A percentile compares a stretch with the other conserved stretches of the same genome.
These are phyloP conservation scores for Colletotrichum sansevieriae DNA, from an alignment of 2,329 filamentous ascomycete species.

Conservation along the genomic window DNA sequence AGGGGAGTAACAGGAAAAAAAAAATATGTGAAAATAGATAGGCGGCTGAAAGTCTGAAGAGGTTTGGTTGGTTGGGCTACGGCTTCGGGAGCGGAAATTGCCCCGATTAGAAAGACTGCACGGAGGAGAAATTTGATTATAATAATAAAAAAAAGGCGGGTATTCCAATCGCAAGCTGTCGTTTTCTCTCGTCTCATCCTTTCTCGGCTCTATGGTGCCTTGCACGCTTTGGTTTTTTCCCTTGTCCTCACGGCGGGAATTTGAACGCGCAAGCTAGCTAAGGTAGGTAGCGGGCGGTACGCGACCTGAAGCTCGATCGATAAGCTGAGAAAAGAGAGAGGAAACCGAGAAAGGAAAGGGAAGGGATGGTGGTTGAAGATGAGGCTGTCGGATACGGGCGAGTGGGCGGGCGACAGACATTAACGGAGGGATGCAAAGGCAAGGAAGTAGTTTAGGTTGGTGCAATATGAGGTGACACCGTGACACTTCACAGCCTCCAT, in stretches of 20 bases:
- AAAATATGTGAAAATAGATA: conserved; percentile 1
- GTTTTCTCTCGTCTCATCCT: background rate
- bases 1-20: background rate
- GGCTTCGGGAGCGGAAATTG: conserved; percentile 32
- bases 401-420: background rate
- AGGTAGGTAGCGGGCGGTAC: too few relatives aligned
- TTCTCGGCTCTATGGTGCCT: background rate
- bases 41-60: conserved; percentile 4
- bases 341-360: background rate
- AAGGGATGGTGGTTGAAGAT: conserved; percentile 5
- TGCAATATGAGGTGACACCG: background rate
- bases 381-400: conserved; percentile 2
- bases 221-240: too few relatives aligned
- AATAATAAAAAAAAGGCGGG: conserved; percentile 37
- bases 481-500: background rate
- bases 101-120: conserved; percentile 20
- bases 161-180: conserved; percentile 18
- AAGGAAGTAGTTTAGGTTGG: background rate
- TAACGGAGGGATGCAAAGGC: background rate
- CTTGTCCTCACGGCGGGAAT: conserved; percentile 2
- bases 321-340: background rate
- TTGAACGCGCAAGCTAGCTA: too few relatives aligned
- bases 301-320: background rate
- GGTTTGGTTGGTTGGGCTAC: background rate
- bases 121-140: conserved; percentile 34